Conservation (phyloP, 495 filamentous ascomycete species). For the Chaetomium cochliodes region DNA sequence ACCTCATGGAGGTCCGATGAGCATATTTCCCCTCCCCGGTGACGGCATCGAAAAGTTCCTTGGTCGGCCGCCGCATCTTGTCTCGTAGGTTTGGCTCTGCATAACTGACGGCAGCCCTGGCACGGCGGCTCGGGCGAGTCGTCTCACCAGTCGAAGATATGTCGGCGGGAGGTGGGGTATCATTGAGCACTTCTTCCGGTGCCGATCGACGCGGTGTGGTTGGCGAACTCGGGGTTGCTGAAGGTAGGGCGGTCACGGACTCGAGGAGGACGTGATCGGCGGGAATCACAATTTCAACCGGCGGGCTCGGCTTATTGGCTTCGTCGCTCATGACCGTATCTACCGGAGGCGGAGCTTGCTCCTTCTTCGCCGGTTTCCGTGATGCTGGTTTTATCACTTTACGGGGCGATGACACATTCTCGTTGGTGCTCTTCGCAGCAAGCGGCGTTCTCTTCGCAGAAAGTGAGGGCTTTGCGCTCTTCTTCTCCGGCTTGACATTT, state of each 20-base stretch:
- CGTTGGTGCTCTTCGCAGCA: slow-evolving; percentile 49
- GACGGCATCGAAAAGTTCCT: slow-evolving; percentile 71
- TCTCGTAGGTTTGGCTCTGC: slow-evolving; percentile 79
- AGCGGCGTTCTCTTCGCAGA: slow-evolving; percentile 47
- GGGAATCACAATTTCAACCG: slow-evolving; percentile 31
- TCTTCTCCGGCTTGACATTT: slow-evolving; percentile 31
- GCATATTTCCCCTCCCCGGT: slow-evolving; percentile 50
- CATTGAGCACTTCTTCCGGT: slow-evolving; percentile 39
- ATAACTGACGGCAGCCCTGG: slow-evolving; percentile 70
- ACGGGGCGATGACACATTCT: slow-evolving; percentile 44
- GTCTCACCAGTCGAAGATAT: slow-evolving; percentile 51
- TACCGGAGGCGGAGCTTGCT: slow-evolving; percentile 21
- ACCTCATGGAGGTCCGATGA: slow-evolving; percentile 29
- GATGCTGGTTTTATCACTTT: slow-evolving; percentile 35
- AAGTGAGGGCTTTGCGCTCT: slow-evolving; percentile 38
- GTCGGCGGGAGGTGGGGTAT: slow-evolving; percentile 58
- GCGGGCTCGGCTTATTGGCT: slow-evolving; percentile 8
- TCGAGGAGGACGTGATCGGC: slow-evolving; percentile 31
- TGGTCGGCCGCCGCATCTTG: slow-evolving; percentile 84
- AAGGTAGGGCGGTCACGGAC: slow-evolving; percentile 33
- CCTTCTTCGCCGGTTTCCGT: slow-evolving; percentile 29
- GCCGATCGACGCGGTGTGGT: slow-evolving; percentile 35
- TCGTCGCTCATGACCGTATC: slow-evolving; percentile 22
- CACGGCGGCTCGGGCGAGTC: slow-evolving; percentile 61
- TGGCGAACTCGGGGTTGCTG: slow-evolving; percentile 33